A percentile compares a stretch with the other conserved stretches of the same genome.
Evolutionary conservation across 2,329 filamentous ascomycete species (phyloP).

Genomic region (Cadophora luteo-olivacea): DNA sequence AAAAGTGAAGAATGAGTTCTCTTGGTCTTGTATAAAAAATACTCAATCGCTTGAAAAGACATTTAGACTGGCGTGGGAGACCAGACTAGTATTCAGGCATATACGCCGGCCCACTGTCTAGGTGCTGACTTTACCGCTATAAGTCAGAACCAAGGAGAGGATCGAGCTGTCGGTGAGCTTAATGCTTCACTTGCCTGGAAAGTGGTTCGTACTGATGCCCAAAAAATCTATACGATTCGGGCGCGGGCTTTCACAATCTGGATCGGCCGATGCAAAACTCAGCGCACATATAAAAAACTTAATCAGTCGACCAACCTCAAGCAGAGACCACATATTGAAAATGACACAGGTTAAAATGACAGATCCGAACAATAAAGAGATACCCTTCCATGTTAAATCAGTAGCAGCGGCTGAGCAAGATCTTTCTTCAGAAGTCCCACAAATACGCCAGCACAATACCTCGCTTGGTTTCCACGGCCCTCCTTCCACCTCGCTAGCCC

Average conservation of each 20-base stretch:
- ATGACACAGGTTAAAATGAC: not conserved
- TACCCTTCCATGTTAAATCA: constrained; percentile 6
- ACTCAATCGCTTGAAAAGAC: not conserved
- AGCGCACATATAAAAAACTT: no score
- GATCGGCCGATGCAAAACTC: not conserved
- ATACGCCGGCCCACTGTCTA: not conserved
- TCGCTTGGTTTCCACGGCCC: not conserved
- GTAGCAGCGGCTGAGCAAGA: constrained; percentile 3
- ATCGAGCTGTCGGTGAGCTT: not conserved
- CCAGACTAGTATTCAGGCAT: not conserved
- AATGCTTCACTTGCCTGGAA: no score
- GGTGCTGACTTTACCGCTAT: not conserved
- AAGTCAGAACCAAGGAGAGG: not conserved
- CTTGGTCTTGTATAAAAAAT: not conserved
- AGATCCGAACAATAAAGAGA: not conserved
- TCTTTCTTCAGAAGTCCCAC: constrained; percentile 12
- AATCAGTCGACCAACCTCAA: no score
- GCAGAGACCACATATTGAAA: not conserved
- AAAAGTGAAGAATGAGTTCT: not conserved
- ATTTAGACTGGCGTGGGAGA: not conserved
- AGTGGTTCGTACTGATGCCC: not conserved
- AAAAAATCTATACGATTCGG: not conserved
- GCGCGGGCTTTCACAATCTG: not conserved
- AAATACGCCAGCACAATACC: constrained; percentile 18
- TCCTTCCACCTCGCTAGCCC: constrained; percentile 17